Evolutionary conservation across 23 red algal genomes (phyloP), one percentile per base, ranked within the genome.

Genomic region (Gracilariopsis chorda): DNA sequence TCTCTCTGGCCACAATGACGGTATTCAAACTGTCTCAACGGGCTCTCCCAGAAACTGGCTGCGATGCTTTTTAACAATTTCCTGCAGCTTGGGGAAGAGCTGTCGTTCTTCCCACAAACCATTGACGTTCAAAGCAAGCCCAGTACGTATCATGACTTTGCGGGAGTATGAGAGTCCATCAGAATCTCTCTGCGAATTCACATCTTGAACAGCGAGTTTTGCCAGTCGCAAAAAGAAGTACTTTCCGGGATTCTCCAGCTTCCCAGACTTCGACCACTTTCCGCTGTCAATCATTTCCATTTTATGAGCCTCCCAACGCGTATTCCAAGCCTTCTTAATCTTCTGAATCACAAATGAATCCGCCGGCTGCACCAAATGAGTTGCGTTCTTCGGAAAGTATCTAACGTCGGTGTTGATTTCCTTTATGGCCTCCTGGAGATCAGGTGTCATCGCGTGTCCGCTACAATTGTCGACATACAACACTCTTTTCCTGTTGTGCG

Each of bases 201-300:
- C n/a, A n/a, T n/a, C n/a, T n/a, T n/a, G n/a, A n/a, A n/a, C n/a
- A n/a, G n/a, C n/a, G n/a, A 60, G 0, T 59, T 13, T 8, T 57
- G 51, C 49, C 7, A 82, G 48, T 25, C 45, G 35, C 48, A 82
- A 1, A 43, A 84, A 84, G 11, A 1, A 84, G 17, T 21, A 33
- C 57, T 84, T 84, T 42, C 80, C 57, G n/a, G 55, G 80, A 29
- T 84, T 84, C n/a, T 41, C n/a, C 2, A 84, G 5, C 46, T 84
- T 84, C 4, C 53, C 80, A 1, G 55, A 84, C 17, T 19, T 20
- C 7, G 56, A 42, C 80, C 36, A 63, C 36, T 0, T 21, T 19
- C 40, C 55, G 0, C 12, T 43, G 17, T 39, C 11, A 27, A 65
- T 63, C 80, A 63, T 46, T 20, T 43, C 55, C 53, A 84, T 65